These are phyloP conservation scores for Hypoxylon sp. DNA, from an alignment of 2,329 filamentous ascomycete species.

Conservation along the genomic window DNA sequence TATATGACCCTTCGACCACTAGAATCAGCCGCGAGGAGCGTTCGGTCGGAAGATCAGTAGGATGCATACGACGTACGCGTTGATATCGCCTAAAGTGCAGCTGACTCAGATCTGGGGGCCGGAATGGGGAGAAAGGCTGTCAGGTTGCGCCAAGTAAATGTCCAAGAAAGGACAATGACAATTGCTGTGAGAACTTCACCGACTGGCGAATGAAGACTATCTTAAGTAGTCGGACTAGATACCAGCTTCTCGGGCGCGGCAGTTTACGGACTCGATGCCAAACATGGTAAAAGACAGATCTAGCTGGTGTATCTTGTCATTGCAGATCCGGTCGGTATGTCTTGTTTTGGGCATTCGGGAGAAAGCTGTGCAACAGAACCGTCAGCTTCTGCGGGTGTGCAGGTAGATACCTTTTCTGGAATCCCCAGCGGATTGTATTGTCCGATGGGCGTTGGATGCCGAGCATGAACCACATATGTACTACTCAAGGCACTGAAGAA, in stretches of 20 bases:
- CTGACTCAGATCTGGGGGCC: conserved; percentile 33
- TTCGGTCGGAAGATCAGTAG: conserved; percentile 5
- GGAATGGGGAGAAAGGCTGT: not conserved
- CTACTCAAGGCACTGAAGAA: conserved; percentile 10
- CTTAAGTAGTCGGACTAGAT: not conserved
- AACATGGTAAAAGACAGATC: conserved; percentile 20
- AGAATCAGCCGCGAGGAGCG: conserved; percentile 40
- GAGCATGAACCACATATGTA: conserved; percentile 3
- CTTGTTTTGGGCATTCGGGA: conserved; percentile 11
- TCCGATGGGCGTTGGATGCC: conserved; percentile 5
- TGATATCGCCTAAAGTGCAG: conserved; percentile 18
- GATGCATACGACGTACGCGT: conserved; percentile 14
- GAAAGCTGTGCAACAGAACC: conserved; percentile 20
- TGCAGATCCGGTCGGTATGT: not conserved
- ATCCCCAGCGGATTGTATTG: conserved; percentile 6
- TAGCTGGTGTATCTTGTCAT: conserved; percentile 19
- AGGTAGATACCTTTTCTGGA: conserved; percentile 2
- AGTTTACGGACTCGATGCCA: conserved; percentile 20
- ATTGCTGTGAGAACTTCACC: conserved; percentile 29
- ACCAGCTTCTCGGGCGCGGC: conserved; percentile 6
- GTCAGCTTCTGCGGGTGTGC: not conserved
- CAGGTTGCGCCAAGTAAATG: conserved; percentile 12
- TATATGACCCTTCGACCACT: no score
- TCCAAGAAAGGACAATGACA: conserved; percentile 3
- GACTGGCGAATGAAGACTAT: conserved; percentile 12